Conservation (phyloP, 163 green algal genomes). For the Chloromonas sp. region DNA sequence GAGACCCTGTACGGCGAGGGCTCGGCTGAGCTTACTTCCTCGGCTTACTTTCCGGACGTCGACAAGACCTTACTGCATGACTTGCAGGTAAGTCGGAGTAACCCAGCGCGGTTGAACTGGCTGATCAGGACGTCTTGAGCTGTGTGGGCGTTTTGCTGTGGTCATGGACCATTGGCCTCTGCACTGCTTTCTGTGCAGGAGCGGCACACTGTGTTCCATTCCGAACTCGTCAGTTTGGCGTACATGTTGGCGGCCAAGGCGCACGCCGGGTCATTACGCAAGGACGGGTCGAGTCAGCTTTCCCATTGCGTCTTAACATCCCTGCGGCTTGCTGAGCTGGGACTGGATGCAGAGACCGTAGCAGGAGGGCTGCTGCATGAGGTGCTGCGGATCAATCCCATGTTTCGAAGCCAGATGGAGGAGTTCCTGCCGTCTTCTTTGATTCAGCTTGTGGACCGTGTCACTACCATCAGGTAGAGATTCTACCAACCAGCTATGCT, state of each 20-base stretch:
- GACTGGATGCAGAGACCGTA: conserved; percentile 60
- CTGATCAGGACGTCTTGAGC: not conserved
- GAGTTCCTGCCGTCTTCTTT: conserved; percentile 43
- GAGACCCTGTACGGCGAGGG: not conserved
- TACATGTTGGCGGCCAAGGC: conserved; percentile 43
- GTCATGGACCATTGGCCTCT: not conserved
- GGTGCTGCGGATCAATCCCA: conserved; percentile 41
- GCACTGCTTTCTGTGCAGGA: conserved; percentile 18
- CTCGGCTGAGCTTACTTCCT: not conserved
- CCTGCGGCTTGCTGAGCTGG: conserved; percentile 40
- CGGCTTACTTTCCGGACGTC: conserved; percentile 5
- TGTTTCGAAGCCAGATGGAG: conserved; percentile 40
- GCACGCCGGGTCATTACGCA: conserved; percentile 46
- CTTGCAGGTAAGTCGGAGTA: not conserved
- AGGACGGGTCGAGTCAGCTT: conserved; percentile 20
- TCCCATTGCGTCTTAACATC: conserved; percentile 1
- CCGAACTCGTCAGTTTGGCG: conserved; percentile 31
- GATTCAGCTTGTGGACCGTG: conserved; percentile 22
- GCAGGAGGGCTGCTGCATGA: conserved; percentile 76
- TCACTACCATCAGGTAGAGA: conserved; percentile 35
- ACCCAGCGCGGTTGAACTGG: not conserved
- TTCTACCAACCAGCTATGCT: too few relatives aligned
- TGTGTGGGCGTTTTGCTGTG: not conserved
- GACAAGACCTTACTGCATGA: conserved; percentile 9
- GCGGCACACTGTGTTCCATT: conserved; percentile 30